These are phyloP conservation scores for Linum trigynum DNA, from an alignment of 345 rosid genomes.

Conservation along the genomic window DNA sequence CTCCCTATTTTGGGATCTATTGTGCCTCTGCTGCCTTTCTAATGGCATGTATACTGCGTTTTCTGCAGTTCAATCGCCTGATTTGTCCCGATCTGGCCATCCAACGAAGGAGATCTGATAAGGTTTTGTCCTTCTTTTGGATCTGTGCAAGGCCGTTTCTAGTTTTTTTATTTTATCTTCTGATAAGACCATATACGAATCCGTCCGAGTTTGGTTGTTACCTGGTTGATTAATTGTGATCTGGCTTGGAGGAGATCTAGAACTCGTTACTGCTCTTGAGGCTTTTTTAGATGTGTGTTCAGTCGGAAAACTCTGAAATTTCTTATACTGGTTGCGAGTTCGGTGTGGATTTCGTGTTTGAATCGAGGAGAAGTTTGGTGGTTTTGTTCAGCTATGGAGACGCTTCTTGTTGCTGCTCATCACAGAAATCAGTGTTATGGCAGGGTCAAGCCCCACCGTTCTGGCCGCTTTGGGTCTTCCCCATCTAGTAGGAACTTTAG, in stretches of 20 bases:
- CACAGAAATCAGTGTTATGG: slow-evolving; percentile 53
- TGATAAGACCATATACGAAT: neutral
- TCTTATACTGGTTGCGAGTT: slow-evolving; percentile 19
- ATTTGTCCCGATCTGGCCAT: slow-evolving; percentile 8
- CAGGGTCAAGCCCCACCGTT: slow-evolving; percentile 30
- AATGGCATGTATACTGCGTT: neutral
- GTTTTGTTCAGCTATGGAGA: slow-evolving; percentile 51
- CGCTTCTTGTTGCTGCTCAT: slow-evolving; percentile 58
- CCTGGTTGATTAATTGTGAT: slow-evolving; percentile 25
- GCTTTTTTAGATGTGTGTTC: slow-evolving; percentile 1
- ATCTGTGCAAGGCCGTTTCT: slow-evolving; percentile 13
- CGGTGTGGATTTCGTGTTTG: slow-evolving; percentile 5
- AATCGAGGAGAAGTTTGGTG: slow-evolving; percentile 9
- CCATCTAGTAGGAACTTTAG: slow-evolving; percentile 42
- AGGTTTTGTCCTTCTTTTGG: slow-evolving; percentile 15
- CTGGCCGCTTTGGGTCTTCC: slow-evolving; percentile 39
- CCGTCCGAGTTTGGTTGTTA: slow-evolving; percentile 7
- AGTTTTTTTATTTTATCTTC: slow-evolving; percentile 4
- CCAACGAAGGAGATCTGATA: slow-evolving; percentile 14
- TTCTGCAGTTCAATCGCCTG: slow-evolving; percentile 14
- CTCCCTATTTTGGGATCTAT: neutral
- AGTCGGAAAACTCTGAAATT: slow-evolving; percentile 8
- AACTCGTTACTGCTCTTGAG: neutral
- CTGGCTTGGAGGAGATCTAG: slow-evolving; percentile 26
- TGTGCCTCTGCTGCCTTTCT: slow-evolving; percentile 1